Base-by-base conservation (phyloP, 2,329 filamentous ascomycete genomes). In the Diaporthe caulivora region DNA sequence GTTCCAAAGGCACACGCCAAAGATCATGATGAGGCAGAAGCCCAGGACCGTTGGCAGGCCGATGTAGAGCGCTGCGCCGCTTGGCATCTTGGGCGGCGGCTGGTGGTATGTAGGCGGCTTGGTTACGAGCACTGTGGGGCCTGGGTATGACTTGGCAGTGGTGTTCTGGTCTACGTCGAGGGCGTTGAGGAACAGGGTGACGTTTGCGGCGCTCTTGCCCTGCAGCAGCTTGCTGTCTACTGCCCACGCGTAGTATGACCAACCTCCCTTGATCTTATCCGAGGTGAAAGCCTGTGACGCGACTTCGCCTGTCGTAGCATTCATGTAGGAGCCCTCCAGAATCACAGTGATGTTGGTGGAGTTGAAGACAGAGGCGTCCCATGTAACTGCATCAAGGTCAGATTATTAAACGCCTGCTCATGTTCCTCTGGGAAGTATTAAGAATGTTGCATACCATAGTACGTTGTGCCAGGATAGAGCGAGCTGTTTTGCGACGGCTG, bases 1-100 rank as follows among this genome's bases (percentile, higher is more conserved):
- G 80, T 90, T 89, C 84, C 86, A 90, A 84, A 92, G 70, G 82
- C 87, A 85, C 81, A 91, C 79, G 81, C 92, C 84, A 82, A 91
- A 55, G 77, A 90, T 74, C 75, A 88, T 82, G 64, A 90, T 74
- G 54, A 83, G 62, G 70, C 89, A 80, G 77, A 86, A 82, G 65
- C 85, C 86, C n/a, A 89, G 80, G 26, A 88, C 81, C 70, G 83
- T 80, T 24, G 89, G 89, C 8, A 91, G 82, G 18, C 85, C 89
- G 76, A 91, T 88, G 78, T 84, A 84, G 57, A 91, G 81, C 37
- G 85, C 86, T 13, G 82, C 76, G 64, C 84, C 81, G 37, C 79
- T 78, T 21, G 84, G 82, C 8, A 80, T 42, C 49, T 81, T 78
- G n/a, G 78, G 73, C 21, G 76, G 78, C 74, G 80, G 75, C 76